Conservation (phyloP, 257 asterid species). For the Capsicum rhomboideum region DNA sequence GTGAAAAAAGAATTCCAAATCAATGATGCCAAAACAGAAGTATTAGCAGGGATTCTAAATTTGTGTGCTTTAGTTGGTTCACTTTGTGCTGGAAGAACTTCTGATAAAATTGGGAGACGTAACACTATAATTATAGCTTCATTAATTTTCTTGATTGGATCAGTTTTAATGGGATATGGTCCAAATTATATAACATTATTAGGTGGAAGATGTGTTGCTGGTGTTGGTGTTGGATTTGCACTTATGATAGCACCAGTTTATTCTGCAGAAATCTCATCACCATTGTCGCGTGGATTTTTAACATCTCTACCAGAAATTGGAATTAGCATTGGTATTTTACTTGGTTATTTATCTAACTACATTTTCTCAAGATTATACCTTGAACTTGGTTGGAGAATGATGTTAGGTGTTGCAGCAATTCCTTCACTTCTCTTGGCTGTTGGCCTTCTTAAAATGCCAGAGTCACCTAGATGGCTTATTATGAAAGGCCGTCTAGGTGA, state of each 20-base stretch:
- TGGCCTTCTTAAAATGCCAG: background rate
- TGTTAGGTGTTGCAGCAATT: background rate
- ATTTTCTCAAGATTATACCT: background rate
- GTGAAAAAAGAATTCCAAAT: background rate
- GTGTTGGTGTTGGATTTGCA: background rate
- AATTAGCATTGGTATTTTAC: background rate
- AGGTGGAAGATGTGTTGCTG: background rate
- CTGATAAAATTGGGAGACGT: background rate
- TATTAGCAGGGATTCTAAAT: background rate
- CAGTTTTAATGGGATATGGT: background rate
- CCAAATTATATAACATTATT: background rate
- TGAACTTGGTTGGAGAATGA: background rate
- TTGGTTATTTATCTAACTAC: background rate
- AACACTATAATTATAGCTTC: background rate
- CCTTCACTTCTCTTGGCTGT: background rate
- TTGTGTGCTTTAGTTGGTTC: background rate
- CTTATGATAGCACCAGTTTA: background rate
- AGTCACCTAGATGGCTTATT: background rate
- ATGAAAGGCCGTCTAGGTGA: background rate
- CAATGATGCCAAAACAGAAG: background rate
- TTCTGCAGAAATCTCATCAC: background rate
- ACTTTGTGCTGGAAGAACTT: background rate
- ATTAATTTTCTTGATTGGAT: background rate
- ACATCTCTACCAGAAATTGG: background rate
- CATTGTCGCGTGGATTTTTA: background rate